phyloP scores from a whole-genome alignment of 768 basidiomycete genomes.

The Dacryopinax primogenitus region DNA sequence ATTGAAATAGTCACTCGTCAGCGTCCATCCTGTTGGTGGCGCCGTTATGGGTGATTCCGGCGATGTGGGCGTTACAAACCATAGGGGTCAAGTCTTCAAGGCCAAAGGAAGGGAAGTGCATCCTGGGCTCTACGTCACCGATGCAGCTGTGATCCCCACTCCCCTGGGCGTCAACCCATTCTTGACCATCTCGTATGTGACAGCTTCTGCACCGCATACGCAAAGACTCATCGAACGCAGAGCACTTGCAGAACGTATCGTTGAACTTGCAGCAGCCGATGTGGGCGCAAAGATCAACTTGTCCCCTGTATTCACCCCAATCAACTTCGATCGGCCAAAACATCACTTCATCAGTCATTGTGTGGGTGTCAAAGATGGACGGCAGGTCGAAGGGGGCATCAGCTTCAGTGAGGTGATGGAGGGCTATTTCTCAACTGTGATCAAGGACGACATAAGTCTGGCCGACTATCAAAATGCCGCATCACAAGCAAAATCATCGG shows the following conservation, averaged over 20 bases:
- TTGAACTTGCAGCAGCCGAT: not conserved
- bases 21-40: conserved; percentile 10
- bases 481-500: not conserved
- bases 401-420: conserved; percentile 8
- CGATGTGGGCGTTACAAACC: not conserved
- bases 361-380: not conserved
- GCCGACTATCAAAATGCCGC: conserved; percentile 1
- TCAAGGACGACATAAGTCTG: not conserved
- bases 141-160: conserved; percentile 4
- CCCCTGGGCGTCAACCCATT: conserved; percentile 10
- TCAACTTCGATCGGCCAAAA: not conserved
- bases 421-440: not conserved
- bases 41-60: not conserved
- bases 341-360: not conserved
- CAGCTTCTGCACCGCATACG: not conserved
- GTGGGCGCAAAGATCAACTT: not conserved
- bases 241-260: conserved; percentile 10
- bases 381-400: conserved; percentile 7
- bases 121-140: not conserved
- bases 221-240: not conserved
- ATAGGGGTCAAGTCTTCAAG: conserved; percentile 4
- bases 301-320: not conserved
- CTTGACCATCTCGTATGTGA: not conserved
- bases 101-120: conserved; percentile 1
- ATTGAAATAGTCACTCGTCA: conserved; percentile 5